These are phyloP conservation scores for Aspergillus novoparasiticus DNA, from an alignment of 2,329 filamentous ascomycete genomes.

Conservation along the genomic window DNA sequence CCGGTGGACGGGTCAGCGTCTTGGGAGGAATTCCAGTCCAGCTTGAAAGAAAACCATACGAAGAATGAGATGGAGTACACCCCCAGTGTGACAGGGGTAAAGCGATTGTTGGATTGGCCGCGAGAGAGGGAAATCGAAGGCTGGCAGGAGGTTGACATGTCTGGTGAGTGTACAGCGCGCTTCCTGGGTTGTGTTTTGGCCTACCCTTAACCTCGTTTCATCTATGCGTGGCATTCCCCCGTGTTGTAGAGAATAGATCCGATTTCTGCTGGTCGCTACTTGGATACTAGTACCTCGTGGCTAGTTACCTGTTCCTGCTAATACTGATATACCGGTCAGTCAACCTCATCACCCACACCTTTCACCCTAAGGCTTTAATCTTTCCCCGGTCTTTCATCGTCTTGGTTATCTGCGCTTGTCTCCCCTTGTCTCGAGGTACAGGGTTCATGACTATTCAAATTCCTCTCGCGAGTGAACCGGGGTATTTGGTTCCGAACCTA, in stretches of 20 bases:
- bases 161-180: constrained; percentile 23
- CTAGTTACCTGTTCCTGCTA: background rate
- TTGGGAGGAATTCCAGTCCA: constrained; percentile 41
- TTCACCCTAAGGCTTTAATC: constrained; percentile 35
- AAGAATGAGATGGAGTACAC: constrained; percentile 47
- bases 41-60: constrained; percentile 41
- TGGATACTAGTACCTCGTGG: background rate
- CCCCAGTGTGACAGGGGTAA: constrained; percentile 36
- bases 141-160: constrained; percentile 30
- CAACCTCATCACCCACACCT: constrained; percentile 40
- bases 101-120: constrained; percentile 34
- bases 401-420: constrained; percentile 33
- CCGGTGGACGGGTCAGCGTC: constrained; percentile 36
- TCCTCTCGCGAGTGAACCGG: constrained; percentile 24
- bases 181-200: background rate
- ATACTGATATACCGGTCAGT: constrained; percentile 23
- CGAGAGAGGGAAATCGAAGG: constrained; percentile 16
- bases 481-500: constrained; percentile 17
- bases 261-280: background rate
- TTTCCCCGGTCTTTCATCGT: constrained; percentile 37
- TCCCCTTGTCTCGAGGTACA: constrained; percentile 10
- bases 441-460: constrained; percentile 40
- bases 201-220: background rate
- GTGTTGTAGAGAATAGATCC: background rate
- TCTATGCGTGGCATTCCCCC: background rate